A percentile compares a stretch with the other conserved stretches of the same genome.
These are phyloP conservation scores for Sanguinoderma infundibulare DNA, from an alignment of 1,284 basidiomycete genomes.

Conservation along the genomic window DNA sequence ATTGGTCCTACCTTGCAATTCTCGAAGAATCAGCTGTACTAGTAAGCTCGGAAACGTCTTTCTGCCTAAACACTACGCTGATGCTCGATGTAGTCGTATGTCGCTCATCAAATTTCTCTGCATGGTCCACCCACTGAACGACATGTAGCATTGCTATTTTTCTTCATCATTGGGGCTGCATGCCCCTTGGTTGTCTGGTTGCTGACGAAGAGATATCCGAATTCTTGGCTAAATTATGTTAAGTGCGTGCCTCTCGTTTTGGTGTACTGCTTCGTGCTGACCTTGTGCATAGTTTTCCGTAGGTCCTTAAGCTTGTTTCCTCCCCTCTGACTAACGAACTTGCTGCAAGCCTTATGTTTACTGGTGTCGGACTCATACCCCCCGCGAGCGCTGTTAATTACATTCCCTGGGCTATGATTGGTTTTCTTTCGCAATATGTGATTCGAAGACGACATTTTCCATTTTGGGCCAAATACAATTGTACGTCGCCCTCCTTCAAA, in stretches of 20 bases:
- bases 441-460: conserved; percentile 42
- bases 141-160: conserved; percentile 40
- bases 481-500: conserved; percentile 22
- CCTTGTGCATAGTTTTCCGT: conserved; percentile 27
- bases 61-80: background rate
- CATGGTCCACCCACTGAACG: background rate
- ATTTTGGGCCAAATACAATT: conserved; percentile 54
- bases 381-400: conserved; percentile 51
- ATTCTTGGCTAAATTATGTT: conserved; percentile 46
- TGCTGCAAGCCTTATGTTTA: conserved; percentile 36
- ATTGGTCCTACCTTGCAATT: conserved; percentile 47
- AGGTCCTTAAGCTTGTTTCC: conserved; percentile 2
- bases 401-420: conserved; percentile 42
- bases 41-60: conserved; percentile 27
- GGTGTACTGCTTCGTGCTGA: background rate
- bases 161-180: conserved; percentile 53
- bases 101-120: background rate
- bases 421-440: conserved; percentile 48
- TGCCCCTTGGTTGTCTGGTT: conserved; percentile 46
- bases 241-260: conserved; percentile 37
- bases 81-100: background rate
- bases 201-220: conserved; percentile 39
- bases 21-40: conserved; percentile 45
- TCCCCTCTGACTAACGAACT: conserved; percentile 1
- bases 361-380: conserved; percentile 41